Evolutionary conservation across 306 rosid genomes (phyloP).

Genomic region (peach (Prunus persica)): DNA sequence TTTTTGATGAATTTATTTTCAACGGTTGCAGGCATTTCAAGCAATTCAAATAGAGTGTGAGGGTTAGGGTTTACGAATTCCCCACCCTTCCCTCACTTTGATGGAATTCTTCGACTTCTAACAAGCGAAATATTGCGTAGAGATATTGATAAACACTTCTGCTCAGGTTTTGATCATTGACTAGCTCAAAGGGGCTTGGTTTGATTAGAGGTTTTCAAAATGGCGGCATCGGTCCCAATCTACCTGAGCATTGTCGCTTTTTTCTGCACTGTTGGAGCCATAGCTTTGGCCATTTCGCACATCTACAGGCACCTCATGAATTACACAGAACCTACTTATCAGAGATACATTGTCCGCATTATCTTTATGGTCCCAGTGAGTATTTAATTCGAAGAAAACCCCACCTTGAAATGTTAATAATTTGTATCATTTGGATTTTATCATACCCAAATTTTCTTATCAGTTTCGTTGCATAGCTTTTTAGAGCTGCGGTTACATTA

Average conservation of each 20-base stretch:
- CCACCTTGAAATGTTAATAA: neutral
- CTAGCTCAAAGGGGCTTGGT: neutral
- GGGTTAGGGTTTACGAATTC: slow-evolving; percentile 3
- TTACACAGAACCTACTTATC: slow-evolving; percentile 95
- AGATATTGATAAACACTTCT: neutral
- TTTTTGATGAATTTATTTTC: neutral
- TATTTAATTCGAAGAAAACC: neutral
- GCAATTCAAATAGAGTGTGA: neutral
- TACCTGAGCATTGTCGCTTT: slow-evolving; percentile 65
- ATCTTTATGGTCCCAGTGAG: slow-evolving; percentile 96
- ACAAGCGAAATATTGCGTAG: neutral
- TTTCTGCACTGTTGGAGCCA: slow-evolving; percentile 81
- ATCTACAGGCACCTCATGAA: slow-evolving; percentile 86
- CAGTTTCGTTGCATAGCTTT: neutral
- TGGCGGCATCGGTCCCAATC: slow-evolving; percentile 62
- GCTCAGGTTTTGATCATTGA: slow-evolving; percentile 21
- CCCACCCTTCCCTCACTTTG: neutral
- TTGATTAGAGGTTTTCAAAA: slow-evolving; percentile 17
- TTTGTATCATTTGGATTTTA: slow-evolving; percentile 1
- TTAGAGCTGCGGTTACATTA: neutral
- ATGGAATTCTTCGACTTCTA: neutral
- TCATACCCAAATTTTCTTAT: no score
- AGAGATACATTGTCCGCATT: slow-evolving; percentile 88
- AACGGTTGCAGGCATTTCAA: neutral
- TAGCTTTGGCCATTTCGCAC: slow-evolving; percentile 67